These are phyloP conservation scores for Kwoniella sp. DNA, from an alignment of 768 basidiomycete genomes.

Conservation along the genomic window DNA sequence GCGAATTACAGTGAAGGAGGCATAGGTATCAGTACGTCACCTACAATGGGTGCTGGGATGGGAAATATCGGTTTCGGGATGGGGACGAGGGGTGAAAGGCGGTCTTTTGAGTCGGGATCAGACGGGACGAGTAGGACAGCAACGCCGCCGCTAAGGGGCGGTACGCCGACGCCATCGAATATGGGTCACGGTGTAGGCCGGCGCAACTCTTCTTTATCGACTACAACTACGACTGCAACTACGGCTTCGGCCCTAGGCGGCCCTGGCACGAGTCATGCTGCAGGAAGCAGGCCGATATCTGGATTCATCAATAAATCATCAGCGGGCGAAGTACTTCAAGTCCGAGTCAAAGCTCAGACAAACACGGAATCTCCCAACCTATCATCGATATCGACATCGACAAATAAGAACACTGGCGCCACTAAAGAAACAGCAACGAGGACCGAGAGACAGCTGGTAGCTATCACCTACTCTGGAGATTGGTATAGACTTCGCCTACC, in stretches of 20 bases:
- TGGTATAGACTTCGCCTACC: constrained; percentile 56
- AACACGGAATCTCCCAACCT: not conserved
- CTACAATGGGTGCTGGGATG: not conserved
- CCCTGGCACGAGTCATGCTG: not conserved
- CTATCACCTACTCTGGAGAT: constrained; percentile 55
- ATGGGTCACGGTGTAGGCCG: not conserved
- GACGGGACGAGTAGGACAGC: constrained; percentile 20
- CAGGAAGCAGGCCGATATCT: not conserved
- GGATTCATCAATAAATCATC: not conserved
- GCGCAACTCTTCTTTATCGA: not conserved
- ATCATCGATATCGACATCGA: not conserved
- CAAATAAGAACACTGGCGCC: not conserved
- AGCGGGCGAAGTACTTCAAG: not conserved
- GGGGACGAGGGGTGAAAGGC: constrained; percentile 37
- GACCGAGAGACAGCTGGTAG: constrained; percentile 49
- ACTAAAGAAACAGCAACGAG: not conserved
- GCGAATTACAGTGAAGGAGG: constrained; percentile 6
- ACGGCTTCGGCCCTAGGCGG: too few species aligned
- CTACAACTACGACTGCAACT: not conserved
- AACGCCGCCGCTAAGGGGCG: constrained; percentile 12
- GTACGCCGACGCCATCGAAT: not conserved
- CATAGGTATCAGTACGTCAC: not conserved
- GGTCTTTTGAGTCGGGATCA: constrained; percentile 38
- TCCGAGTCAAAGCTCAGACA: not conserved
- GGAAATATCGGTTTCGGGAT: constrained; percentile 9